Percentiles rank a stretch among this genome's conserved stretches.
phyloP scores from a whole-genome alignment of 2,329 filamentous ascomycete genomes.

The Podosphaera aphanis region DNA sequence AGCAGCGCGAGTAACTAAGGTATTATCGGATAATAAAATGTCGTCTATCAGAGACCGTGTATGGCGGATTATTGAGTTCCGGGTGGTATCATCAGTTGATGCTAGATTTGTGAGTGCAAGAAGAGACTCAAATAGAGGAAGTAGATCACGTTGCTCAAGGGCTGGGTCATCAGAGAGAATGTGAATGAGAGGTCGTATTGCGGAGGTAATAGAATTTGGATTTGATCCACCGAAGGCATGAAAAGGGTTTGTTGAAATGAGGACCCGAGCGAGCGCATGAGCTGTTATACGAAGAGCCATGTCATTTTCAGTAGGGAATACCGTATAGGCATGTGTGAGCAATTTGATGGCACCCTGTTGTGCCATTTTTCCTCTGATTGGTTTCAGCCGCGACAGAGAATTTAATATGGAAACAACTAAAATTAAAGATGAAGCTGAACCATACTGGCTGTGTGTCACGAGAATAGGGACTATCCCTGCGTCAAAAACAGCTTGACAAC shows the following conservation, averaged over 20 bases:
- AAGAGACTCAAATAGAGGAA: conserved; percentile 74
- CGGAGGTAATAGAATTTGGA: conserved; percentile 51
- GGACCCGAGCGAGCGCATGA: conserved; percentile 61
- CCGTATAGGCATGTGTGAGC: conserved; percentile 45
- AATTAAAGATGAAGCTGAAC: conserved; percentile 44
- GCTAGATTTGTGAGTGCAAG: conserved; percentile 89
- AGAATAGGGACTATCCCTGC: conserved; percentile 56
- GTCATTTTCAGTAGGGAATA: conserved; percentile 30
- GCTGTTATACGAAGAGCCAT: conserved; percentile 35
- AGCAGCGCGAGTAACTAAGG: conserved; percentile 55
- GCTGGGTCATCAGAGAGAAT: conserved; percentile 45
- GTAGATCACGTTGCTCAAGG: conserved; percentile 45
- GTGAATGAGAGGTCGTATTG: conserved; percentile 58
- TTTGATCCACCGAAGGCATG: conserved; percentile 63
- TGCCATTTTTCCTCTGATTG: conserved; percentile 54
- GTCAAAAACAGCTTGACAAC: conserved; percentile 60
- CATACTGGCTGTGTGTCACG: conserved; percentile 49
- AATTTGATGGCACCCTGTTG: conserved; percentile 88
- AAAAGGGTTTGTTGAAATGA: conserved; percentile 66
- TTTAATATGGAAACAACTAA: conserved; percentile 58
- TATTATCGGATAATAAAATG: conserved; percentile 53
- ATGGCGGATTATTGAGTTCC: conserved; percentile 45
- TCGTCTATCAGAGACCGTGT: conserved; percentile 65
- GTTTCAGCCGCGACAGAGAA: conserved; percentile 50
- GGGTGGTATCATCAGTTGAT: conserved; percentile 41